phyloP scores from a whole-genome alignment of 805 yeast genomes.

The Maudiozyma serrabonitensis region DNA sequence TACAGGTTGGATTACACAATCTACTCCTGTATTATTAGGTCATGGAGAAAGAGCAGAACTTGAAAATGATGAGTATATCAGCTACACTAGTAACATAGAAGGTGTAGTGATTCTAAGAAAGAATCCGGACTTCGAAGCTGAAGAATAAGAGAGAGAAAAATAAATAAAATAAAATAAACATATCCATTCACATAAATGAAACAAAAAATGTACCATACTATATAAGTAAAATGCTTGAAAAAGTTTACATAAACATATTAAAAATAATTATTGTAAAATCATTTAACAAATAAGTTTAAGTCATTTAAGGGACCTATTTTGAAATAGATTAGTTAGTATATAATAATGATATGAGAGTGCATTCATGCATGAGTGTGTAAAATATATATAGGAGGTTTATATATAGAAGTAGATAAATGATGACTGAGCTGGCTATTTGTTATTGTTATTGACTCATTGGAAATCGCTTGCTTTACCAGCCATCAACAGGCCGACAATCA shows the following conservation, averaged over 20 bases:
- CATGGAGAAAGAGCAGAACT: constrained; percentile 95
- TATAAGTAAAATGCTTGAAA: background rate
- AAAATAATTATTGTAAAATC: no score
- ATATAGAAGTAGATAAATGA: background rate
- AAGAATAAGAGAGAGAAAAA: constrained; percentile 28
- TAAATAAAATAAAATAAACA: background rate
- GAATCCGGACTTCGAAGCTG: constrained; percentile 74
- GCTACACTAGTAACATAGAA: constrained; percentile 73
- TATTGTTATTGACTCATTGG: constrained; percentile 30
- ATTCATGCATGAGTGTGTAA: no score
- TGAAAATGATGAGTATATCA: constrained; percentile 78
- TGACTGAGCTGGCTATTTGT: no score
- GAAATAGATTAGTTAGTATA: background rate
- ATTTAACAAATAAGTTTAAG: no score
- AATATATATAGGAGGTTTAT: background rate
- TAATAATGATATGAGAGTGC: background rate
- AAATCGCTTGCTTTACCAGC: constrained; percentile 91
- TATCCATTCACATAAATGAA: background rate
- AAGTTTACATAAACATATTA: no score
- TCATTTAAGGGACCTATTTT: no score
- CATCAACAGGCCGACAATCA: constrained; percentile 94
- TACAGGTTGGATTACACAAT: constrained; percentile 99
- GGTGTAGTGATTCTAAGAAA: constrained; percentile 89
- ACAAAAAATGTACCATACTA: background rate
- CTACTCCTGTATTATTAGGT: constrained; percentile 89